Conservation (phyloP, 306 rosid genomes). For the Sphenostylis stenocarpa region DNA sequence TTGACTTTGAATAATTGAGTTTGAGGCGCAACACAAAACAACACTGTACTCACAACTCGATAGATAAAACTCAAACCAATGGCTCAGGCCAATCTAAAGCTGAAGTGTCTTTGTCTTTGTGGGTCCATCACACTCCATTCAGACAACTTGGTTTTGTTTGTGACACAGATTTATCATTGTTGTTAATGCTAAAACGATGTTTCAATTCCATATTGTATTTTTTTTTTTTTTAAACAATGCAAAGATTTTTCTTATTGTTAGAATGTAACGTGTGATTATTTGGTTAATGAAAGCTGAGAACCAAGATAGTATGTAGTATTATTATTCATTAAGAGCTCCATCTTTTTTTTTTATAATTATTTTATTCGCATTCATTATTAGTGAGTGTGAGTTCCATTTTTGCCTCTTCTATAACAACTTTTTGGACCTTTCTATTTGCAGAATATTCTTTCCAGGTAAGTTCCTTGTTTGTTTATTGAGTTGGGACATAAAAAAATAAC, state of each 20-base stretch:
- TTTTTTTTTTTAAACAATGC: neutral
- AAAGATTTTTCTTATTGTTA: neutral
- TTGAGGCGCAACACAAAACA: neutral
- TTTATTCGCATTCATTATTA: neutral
- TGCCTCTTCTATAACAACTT: neutral
- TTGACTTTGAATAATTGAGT: slow-evolving; percentile 33
- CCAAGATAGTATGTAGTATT: neutral
- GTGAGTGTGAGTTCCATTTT: neutral
- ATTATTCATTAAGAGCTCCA: neutral
- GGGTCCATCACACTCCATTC: slow-evolving; percentile 4
- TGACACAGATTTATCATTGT: neutral
- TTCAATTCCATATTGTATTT: neutral
- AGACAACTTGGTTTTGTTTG: neutral
- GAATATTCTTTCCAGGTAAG: neutral
- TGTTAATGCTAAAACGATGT: neutral
- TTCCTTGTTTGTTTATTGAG: neutral
- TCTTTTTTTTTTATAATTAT: neutral
- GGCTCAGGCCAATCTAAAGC: slow-evolving; percentile 26
- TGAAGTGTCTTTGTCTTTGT: slow-evolving; percentile 22
- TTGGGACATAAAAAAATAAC: neutral
- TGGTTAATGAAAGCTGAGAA: neutral
- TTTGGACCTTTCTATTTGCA: neutral
- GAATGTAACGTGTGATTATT: neutral
- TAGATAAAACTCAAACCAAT: slow-evolving; percentile 27
- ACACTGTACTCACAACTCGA: neutral